Conservation (phyloP, 306 rosid species). For the Leucaena leucocephala region DNA sequence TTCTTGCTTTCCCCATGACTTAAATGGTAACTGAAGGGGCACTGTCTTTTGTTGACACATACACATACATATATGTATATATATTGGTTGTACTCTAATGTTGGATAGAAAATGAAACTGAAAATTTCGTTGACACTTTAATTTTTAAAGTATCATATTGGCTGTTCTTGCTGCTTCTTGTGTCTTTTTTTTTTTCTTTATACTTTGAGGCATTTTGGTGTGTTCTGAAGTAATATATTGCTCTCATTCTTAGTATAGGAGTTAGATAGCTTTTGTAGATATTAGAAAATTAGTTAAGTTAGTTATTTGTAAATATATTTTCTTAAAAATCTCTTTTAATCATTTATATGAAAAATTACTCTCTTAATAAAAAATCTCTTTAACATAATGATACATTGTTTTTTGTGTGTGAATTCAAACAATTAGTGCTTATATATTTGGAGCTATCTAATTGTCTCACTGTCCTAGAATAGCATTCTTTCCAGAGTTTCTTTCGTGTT, state of each 20-base stretch:
- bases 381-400: too few relatives aligned
- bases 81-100: not conserved
- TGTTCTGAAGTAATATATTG: too few relatives aligned
- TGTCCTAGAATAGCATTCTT: slow-evolving; percentile 7
- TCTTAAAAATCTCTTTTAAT: too few relatives aligned
- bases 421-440: not conserved
- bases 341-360: too few relatives aligned
- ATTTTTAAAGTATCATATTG: too few relatives aligned
- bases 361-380: too few relatives aligned
- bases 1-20: not conserved
- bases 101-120: not conserved
- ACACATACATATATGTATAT: too few relatives aligned
- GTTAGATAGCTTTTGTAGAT: too few relatives aligned
- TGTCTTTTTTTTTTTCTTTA: not conserved
- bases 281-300: too few relatives aligned
- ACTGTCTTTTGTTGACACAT: not conserved
- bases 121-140: not conserved
- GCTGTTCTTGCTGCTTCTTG: not conserved
- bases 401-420: not conserved
- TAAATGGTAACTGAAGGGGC: not conserved
- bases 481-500: not conserved
- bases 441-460: slow-evolving; percentile 20
- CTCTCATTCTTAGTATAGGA: too few relatives aligned
- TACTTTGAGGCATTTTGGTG: not conserved
- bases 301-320: too few relatives aligned